Evolutionary conservation across 352 stramenopile species (phyloP), one percentile per base, ranked within the genome.

Genomic region (Globisporangium canariense): DNA sequence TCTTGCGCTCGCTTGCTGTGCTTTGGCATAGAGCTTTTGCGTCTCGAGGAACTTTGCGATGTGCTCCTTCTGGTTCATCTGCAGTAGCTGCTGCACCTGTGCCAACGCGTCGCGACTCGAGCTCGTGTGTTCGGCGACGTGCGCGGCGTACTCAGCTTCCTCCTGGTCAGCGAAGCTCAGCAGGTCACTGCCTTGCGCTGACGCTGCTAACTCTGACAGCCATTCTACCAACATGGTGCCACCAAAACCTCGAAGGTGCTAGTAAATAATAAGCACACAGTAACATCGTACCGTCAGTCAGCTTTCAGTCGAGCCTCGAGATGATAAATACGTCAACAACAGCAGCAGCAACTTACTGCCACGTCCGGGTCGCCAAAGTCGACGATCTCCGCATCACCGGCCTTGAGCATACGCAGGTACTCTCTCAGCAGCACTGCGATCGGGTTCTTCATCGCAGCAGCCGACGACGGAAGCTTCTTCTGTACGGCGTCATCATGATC

Each of bases 361-460:
- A 84, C 69, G 40, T 84, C 73, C 16, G 56, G 67, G 38, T 77
- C 74, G 3, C 76, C 74, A 66, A 81, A 84, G 28, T 79, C 74
- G 7, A 84, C 67, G 34, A 62, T 53, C 14, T 79, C 70, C 14
- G 62, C 56, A 34, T 65, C 68, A 4, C 64, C 57, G 6, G 64
- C 40, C 36, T 74, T 78, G 16, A 77, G 49, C 69, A 81, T 78
- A 6, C 65, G 71, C 45, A 73, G 58, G 25, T 73, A 77, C 66
- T 76, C 76, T 14, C 47, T 38, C 45, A 84, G 49, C 10, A 81
- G 51, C 45, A 81, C 68, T 1, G 78, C 65, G 22, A 84, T 38
- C 45, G 70, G 71, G 32, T 79, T 71, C 49, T 13, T 54, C 18
- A 54, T 55, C 51, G 9, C 47, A 9, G 32, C 32, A 14, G 14